Base-by-base conservation (phyloP, 805 yeast genomes). In the Schwanniomyces occidentalis region DNA sequence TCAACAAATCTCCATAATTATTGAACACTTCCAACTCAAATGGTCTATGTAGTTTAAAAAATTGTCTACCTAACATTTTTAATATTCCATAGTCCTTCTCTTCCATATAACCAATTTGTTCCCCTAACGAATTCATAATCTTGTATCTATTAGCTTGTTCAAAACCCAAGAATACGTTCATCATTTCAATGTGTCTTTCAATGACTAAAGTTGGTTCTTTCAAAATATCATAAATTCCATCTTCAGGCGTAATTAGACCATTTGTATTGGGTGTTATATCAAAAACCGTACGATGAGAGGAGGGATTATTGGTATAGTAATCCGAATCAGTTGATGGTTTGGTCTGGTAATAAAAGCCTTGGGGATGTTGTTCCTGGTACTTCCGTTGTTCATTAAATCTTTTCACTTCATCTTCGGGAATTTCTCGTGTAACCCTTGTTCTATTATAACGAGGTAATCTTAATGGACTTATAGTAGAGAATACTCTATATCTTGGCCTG, bases 141-240 rank as follows among this genome's bases (percentile, higher is more conserved):
- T 69, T 72, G 54, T 91, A 91, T 44, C 73, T 66, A 55, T 90
- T 91, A 2, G 93, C 87, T 62, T 93, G 98, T 56, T 91, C 98
- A 49, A 85, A 87, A 1, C 97, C 97, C 8, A 90, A 53, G 34
- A 89, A 73, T 12, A 93, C 69, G 52, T 88, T 90, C 88, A 88
- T 82, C 66, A 82, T 73, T 63, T 93, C 98, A 16, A 93, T 69
- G 52, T 86, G 85, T 38, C 99, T 73, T 52, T 91, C 96, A 29
- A 93, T 78, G 1, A 91, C 88, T 14, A 91, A 58, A 4, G 91
- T 84, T 1, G 97, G 97, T 48, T 87, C 87, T 26, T 73, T 73
- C 25, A 91, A 61, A 5, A 90, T 64, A 27, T 71, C 66, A 18
- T 78, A 73, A 15, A 84, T 71, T 0, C 84, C 81, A 52, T 84